A percentile compares a stretch with the other conserved stretches of the same genome.
Conservation (phyloP, 352 stramenopile species). For the Phytophthora chlamydospora region DNA sequence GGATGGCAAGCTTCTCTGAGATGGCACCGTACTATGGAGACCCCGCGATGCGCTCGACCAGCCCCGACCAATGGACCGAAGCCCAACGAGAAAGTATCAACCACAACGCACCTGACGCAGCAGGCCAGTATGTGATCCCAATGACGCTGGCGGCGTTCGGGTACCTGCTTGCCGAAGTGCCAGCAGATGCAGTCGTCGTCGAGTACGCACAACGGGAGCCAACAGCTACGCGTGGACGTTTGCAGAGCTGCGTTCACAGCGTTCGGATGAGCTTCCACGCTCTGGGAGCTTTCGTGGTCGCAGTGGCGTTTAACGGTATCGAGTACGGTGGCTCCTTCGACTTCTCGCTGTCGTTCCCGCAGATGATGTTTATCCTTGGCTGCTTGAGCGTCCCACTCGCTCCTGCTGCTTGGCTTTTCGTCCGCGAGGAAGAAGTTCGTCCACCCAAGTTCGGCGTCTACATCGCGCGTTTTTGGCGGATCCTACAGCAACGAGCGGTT, state of each 20-base stretch:
- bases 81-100: conserved; percentile 33
- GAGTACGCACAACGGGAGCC: conserved; percentile 50
- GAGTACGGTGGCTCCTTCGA: conserved; percentile 42
- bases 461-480: conserved; percentile 41
- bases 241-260: conserved; percentile 45
- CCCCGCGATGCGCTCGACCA: conserved; percentile 19
- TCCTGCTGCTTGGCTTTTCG: conserved; percentile 29
- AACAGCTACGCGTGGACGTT: conserved; percentile 32
- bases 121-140: conserved; percentile 38
- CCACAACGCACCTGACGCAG: conserved; percentile 20
- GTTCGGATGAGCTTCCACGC: conserved; percentile 38
- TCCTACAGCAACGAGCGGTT: conserved; percentile 49
- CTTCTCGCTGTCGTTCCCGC: conserved; percentile 39
- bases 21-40: conserved; percentile 35
- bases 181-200: conserved; percentile 55
- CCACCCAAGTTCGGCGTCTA: conserved; percentile 23
- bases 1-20: conserved; percentile 27
- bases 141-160: conserved; percentile 55
- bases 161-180: conserved; percentile 45
- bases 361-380: conserved; percentile 39
- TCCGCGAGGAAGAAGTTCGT: conserved; percentile 19
- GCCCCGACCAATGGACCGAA: conserved; percentile 25
- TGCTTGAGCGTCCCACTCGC: conserved; percentile 20
- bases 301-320: conserved; percentile 37
- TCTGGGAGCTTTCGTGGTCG: conserved; percentile 35